Percentiles rank a stretch among this genome's conserved stretches.
Evolutionary conservation across 2,329 filamentous ascomycete genomes (phyloP).

Genomic region (Claviceps sp.): DNA sequence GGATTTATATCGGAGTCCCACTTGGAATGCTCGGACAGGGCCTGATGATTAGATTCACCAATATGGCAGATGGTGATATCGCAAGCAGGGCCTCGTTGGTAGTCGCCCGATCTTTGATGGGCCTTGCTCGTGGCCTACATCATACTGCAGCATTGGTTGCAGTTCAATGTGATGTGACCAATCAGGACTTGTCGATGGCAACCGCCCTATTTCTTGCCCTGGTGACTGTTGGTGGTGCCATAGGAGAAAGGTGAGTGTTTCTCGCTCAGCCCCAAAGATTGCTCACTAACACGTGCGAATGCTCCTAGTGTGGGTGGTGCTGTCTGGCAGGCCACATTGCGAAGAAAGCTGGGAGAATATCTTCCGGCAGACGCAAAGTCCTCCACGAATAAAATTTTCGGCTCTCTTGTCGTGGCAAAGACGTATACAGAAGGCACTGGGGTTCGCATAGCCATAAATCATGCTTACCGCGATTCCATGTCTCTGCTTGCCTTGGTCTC

Average conservation of each 20-base stretch:
- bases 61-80: constrained; percentile 5
- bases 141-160: constrained; percentile 3
- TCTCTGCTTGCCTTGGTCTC: constrained; percentile 10
- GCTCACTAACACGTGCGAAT: not conserved
- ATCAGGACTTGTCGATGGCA: constrained; percentile 20
- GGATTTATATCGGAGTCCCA: constrained; percentile 9
- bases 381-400: constrained; percentile 11
- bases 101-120: constrained; percentile 13
- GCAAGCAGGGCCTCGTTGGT: constrained; percentile 17
- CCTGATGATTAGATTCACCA: constrained; percentile 10
- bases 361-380: constrained; percentile 9
- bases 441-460: constrained; percentile 9
- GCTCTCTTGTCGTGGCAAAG: constrained; percentile 13
- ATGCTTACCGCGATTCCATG: constrained; percentile 9
- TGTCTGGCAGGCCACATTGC: constrained; percentile 18
- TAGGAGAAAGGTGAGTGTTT: constrained; percentile 15
- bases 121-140: constrained; percentile 17
- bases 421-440: constrained; percentile 3
- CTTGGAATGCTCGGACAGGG: constrained; percentile 19
- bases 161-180: constrained; percentile 17
- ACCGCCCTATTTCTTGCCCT: constrained; percentile 20
- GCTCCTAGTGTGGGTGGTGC: constrained; percentile 17
- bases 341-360: constrained; percentile 10
- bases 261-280: not conserved
- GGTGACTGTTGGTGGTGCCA: constrained; percentile 15